These are phyloP conservation scores for Talaromyces thailandensis DNA, from an alignment of 495 filamentous ascomycete species.

Conservation along the genomic window DNA sequence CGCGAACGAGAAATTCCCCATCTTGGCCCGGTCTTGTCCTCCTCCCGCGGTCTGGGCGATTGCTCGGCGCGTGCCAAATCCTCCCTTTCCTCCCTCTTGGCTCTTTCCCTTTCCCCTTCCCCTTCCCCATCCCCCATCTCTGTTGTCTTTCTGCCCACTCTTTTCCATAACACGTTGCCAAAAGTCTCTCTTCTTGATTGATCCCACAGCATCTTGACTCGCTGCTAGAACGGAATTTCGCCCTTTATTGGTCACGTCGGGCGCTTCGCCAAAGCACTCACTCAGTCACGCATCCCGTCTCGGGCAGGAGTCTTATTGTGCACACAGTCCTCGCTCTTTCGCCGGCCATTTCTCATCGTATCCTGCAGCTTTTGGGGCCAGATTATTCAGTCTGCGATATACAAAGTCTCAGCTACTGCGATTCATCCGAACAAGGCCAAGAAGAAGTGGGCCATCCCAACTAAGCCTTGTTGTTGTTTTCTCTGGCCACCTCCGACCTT, in stretches of 20 bases:
- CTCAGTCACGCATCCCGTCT: background rate
- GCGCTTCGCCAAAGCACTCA: background rate
- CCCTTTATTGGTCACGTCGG: background rate
- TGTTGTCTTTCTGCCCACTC: conserved; percentile 5
- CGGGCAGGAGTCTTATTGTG: background rate
- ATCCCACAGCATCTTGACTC: background rate
- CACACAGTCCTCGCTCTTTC: background rate
- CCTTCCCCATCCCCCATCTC: conserved; percentile 6
- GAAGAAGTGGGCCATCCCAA: background rate
- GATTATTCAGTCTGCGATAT: background rate
- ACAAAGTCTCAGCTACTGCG: background rate
- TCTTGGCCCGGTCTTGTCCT: conserved; percentile 2
- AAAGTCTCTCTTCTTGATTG: background rate
- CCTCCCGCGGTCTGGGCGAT: conserved; percentile 3
- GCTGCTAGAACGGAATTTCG: background rate
- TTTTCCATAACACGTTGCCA: background rate
- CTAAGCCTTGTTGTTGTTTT: background rate
- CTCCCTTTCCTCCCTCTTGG: background rate
- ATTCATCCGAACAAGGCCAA: background rate
- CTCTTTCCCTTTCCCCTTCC: background rate
- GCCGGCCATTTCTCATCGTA: background rate
- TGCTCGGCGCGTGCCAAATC: conserved; percentile 6
- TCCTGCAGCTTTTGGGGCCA: background rate
- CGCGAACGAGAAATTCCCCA: background rate
- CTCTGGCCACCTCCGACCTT: background rate